phyloP scores from a whole-genome alignment of 1,284 basidiomycete genomes.

The Phellopilus nigrolimitatus region DNA sequence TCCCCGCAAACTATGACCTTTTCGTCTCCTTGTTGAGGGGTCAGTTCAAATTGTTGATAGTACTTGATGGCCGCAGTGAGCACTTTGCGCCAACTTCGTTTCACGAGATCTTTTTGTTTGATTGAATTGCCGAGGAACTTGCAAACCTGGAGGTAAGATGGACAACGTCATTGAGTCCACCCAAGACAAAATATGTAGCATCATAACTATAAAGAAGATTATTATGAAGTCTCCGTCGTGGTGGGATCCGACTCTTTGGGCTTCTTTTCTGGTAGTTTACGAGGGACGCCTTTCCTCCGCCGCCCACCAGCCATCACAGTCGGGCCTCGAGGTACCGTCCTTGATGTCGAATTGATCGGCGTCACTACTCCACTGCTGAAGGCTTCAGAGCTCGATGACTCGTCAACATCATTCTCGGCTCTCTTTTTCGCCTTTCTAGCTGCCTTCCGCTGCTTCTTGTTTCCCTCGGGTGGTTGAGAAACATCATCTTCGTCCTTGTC shows the following conservation, averaged over 20 bases:
- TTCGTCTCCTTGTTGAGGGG: too few relatives aligned
- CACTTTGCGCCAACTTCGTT: too few relatives aligned
- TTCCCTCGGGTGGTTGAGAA: conserved; percentile 25
- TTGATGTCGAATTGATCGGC: conserved; percentile 24
- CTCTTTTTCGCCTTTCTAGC: conserved; percentile 9
- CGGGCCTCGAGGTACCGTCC: conserved; percentile 5
- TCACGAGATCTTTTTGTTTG: too few relatives aligned
- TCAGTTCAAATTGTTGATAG: too few relatives aligned
- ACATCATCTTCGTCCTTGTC: conserved; percentile 25
- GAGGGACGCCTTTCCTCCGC: conserved; percentile 12
- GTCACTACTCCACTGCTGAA: conserved; percentile 40
- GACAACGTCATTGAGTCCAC: too few relatives aligned
- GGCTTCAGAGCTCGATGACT: conserved; percentile 35
- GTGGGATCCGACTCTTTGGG: conserved; percentile 25
- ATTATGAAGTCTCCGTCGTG: conserved; percentile 4
- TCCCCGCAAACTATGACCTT: too few relatives aligned
- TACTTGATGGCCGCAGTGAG: too few relatives aligned
- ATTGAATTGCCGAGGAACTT: too few relatives aligned
- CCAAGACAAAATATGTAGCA: background rate
- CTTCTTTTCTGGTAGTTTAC: conserved; percentile 17
- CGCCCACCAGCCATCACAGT: conserved; percentile 17
- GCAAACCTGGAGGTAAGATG: too few relatives aligned
- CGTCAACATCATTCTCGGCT: conserved; percentile 22
- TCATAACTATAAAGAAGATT: background rate
- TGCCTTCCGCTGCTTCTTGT: conserved; percentile 30